Base-by-base conservation (phyloP, 257 asterid genomes). In the Cinchona pubescens region DNA sequence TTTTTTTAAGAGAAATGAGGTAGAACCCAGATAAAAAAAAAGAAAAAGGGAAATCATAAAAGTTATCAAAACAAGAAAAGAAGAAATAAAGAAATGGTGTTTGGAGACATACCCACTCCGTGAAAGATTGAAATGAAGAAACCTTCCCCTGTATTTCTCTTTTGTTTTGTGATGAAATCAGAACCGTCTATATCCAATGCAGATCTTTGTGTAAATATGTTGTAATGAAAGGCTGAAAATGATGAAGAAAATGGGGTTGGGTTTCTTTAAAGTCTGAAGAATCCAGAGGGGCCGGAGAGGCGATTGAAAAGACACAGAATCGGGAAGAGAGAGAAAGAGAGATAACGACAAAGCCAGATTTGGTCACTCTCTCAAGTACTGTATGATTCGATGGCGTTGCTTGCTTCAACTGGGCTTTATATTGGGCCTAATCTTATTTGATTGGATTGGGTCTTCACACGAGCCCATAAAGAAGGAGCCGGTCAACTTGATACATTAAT, bases 71-170 rank as follows among this genome's bases (percentile, higher is more conserved):
- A 53, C 2, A 51, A 2, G 59, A 51, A 66, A 65, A 71, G 42
- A 70, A 72, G 64, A 46, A 30, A 56, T 59, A 59, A 59, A 9
- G 8, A 63, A 30, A 25, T 45, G 51, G 65, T 59, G n/a, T 42
- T 53, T 58, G 43, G 73, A 51, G 40, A 80, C 89, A 48, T 84
- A 88, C 96, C 88, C 83, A 81, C 79, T 82, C 74, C 79, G 72
- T 76, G 63, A 73, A 80, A 62, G 19, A 67, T 51, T 19, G 75
- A 82, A 80, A n/a, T n/a, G n/a, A n/a, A 46, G 76, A 79, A 11
- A 49, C 71, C 68, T 69, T 82, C 86, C 83, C 74, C 16, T 70
- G 76, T 55, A 72, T 71, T 60, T 75, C 75, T 69, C 81, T 71
- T 29, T 68, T 34, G 27, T 73, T n/a, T 23, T 40, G 30, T 74